Percentiles rank a stretch among this genome's conserved stretches.
These are phyloP conservation scores for Penicillium capsulatum DNA, from an alignment of 2,329 filamentous ascomycete genomes.

Conservation along the genomic window DNA sequence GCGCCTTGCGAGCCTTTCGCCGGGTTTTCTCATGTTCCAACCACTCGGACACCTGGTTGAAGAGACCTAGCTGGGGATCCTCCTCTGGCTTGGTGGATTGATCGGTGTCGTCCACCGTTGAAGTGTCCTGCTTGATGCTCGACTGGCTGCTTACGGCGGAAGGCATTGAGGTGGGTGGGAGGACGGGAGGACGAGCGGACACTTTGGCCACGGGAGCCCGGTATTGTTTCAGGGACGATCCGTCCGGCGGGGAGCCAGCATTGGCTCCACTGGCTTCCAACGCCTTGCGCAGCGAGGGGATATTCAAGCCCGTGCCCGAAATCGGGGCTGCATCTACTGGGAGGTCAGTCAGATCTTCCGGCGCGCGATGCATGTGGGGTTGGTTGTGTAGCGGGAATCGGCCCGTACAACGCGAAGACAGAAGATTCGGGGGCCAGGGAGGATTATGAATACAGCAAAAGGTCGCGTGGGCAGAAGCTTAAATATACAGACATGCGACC, in stretches of 20 bases:
- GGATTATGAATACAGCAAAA: not conserved
- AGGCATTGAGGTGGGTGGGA: conserved; percentile 17
- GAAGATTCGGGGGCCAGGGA: not conserved
- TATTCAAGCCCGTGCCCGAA: conserved; percentile 26
- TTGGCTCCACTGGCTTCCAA: conserved; percentile 17
- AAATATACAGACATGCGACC: conserved; percentile 5
- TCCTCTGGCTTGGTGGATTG: conserved; percentile 25
- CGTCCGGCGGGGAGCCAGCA: conserved; percentile 19
- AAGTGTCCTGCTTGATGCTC: conserved; percentile 22
- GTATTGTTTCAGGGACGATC: conserved; percentile 26
- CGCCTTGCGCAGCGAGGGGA: conserved; percentile 22
- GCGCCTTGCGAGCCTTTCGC: conserved; percentile 53
- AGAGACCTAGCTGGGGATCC: conserved; percentile 43
- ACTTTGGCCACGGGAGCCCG: conserved; percentile 28
- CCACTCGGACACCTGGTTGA: conserved; percentile 78
- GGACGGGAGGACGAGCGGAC: conserved; percentile 24
- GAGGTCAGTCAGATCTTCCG: conserved; percentile 18
- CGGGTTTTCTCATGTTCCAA: conserved; percentile 72
- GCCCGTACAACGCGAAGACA: too few relatives aligned
- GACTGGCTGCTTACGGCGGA: conserved; percentile 29
- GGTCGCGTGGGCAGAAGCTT: conserved; percentile 10
- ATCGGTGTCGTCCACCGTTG: conserved; percentile 26
- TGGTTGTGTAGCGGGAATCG: too few relatives aligned
- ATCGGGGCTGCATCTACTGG: conserved; percentile 26
- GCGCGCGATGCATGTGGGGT: not conserved